These are phyloP conservation scores for Ramaria sp. DNA, from an alignment of 768 basidiomycete genomes.

Conservation along the genomic window DNA sequence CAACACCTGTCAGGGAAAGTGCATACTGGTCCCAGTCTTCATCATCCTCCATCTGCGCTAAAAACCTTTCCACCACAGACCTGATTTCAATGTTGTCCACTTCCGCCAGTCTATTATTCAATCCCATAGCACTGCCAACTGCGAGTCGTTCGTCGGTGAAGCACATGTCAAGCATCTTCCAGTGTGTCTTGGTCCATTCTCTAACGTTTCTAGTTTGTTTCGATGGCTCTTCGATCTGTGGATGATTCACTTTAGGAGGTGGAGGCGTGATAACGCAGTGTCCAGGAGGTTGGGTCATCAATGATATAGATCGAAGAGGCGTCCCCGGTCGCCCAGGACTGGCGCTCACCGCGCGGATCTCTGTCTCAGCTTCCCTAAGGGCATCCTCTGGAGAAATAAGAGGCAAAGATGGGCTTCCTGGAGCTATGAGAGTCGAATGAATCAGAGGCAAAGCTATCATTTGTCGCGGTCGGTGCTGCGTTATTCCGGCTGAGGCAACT, in stretches of 20 bases:
- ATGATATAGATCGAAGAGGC: background rate
- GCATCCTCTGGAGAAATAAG: background rate
- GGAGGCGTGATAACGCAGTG: background rate
- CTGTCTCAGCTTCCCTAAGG: background rate
- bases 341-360: background rate
- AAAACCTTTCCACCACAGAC: slow-evolving; percentile 51
- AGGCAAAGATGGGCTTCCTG: background rate
- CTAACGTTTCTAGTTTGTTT: slow-evolving; percentile 8
- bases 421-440: background rate
- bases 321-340: background rate
- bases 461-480: background rate
- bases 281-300: background rate
- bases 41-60: slow-evolving; percentile 23
- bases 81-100: slow-evolving; percentile 42
- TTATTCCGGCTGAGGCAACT: background rate
- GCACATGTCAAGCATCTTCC: slow-evolving; percentile 71
- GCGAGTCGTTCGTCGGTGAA: slow-evolving; percentile 61
- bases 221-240: background rate
- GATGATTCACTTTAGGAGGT: background rate
- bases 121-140: slow-evolving; percentile 24
- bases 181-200: slow-evolving; percentile 65
- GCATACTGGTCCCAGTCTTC: slow-evolving; percentile 31
- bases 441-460: background rate
- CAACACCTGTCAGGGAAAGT: background rate
- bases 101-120: slow-evolving; percentile 32